Percentiles rank a stretch among this genome's conserved stretches.
Evolutionary conservation across 108 stramenopile genomes (phyloP).

Genomic region (Nitzschia inconspicua): DNA sequence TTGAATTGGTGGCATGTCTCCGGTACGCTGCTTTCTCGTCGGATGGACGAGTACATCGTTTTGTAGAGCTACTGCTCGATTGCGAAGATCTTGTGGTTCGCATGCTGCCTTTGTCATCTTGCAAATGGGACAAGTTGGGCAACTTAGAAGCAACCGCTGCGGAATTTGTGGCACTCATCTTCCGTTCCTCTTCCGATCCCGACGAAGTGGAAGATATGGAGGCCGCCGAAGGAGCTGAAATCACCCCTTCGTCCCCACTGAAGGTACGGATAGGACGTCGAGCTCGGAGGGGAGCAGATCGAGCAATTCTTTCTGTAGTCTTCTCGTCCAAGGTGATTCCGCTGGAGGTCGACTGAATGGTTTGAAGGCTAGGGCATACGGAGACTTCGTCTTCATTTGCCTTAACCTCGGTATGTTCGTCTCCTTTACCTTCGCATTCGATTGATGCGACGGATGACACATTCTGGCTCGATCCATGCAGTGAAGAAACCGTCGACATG

Average conservation of each 20-base stretch:
- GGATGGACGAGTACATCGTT: not conserved
- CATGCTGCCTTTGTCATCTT: conserved; percentile 11
- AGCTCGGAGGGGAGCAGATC: conserved; percentile 13
- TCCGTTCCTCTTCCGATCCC: not conserved
- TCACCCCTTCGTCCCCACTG: not conserved
- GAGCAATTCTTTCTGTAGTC: conserved; percentile 13
- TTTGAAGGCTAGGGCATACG: no score
- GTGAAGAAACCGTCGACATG: not conserved
- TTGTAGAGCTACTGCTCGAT: not conserved
- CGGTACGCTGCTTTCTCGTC: conserved; percentile 19
- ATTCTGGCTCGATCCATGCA: not conserved
- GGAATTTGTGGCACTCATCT: not conserved
- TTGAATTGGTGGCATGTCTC: not conserved
- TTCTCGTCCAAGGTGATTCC: conserved; percentile 31
- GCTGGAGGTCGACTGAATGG: conserved; percentile 3
- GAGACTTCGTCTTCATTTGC: not conserved
- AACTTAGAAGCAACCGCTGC: not conserved
- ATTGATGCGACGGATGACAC: not conserved
- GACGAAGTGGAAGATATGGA: not conserved
- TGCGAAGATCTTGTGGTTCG: not conserved
- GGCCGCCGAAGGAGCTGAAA: not conserved
- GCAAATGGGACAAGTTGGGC: conserved; percentile 13
- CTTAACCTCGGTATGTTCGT: not conserved
- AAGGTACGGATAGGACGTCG: not conserved
- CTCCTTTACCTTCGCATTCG: not conserved